A percentile compares a stretch with the other conserved stretches of the same genome.
Conservation (phyloP, 768 basidiomycete species). For the Lactarius vividus region DNA sequence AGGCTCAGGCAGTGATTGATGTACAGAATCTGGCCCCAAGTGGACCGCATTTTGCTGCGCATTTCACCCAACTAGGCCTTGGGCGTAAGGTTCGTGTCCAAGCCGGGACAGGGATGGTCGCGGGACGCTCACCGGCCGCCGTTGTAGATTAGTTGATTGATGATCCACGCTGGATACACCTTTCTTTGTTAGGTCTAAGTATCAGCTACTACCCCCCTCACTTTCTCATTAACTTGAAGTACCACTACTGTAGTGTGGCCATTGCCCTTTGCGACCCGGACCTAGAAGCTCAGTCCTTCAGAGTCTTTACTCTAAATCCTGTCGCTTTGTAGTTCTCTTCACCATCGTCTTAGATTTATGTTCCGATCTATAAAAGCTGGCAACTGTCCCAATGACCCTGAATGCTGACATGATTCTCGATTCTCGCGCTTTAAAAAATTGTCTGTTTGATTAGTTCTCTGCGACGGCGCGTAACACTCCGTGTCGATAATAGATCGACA, state of each 20-base stretch:
- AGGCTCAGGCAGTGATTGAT: too few species aligned
- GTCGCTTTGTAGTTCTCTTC: background rate
- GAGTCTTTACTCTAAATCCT: too few species aligned
- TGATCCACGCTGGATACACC: background rate
- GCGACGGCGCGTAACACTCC: background rate
- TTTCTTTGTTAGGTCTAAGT: background rate
- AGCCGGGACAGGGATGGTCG: background rate
- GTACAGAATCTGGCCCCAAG: background rate
- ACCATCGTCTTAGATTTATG: background rate
- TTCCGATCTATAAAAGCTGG: background rate
- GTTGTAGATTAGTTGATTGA: background rate
- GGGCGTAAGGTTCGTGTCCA: background rate
- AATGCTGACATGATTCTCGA: background rate
- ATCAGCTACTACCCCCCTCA: too few species aligned
- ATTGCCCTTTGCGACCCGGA: too few species aligned
- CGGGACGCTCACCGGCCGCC: background rate
- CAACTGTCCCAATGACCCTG: background rate
- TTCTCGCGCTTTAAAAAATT: background rate
- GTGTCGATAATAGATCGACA: background rate
- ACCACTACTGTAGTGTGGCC: too few species aligned
- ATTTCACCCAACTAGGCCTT: background rate
- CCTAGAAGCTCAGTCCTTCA: too few species aligned
- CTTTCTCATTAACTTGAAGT: too few species aligned
- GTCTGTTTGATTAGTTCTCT: background rate
- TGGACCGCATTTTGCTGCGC: background rate